A percentile compares a stretch with the other conserved stretches of the same genome.
Conservation (phyloP, 441 rosid species). For the Manihot esculenta region DNA sequence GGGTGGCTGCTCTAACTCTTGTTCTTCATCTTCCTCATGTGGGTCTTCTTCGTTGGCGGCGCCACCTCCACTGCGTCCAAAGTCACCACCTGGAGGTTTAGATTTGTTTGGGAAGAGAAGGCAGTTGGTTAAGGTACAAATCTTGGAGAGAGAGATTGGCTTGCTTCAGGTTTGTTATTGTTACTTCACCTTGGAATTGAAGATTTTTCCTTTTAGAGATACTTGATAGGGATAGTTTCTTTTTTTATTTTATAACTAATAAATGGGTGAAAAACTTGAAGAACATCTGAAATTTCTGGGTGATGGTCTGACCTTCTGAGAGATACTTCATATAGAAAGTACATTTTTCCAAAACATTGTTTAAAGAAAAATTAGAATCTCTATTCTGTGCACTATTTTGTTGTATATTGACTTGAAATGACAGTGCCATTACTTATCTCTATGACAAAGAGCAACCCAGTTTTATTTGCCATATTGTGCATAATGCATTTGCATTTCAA, state of each 20-base stretch:
- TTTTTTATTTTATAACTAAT: background rate
- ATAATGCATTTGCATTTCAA: background rate
- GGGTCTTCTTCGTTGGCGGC: constrained; percentile 18
- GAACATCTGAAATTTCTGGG: background rate
- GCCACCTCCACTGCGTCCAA: constrained; percentile 30
- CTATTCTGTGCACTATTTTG: background rate
- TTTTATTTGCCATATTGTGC: background rate
- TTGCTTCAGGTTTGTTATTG: constrained; percentile 39
- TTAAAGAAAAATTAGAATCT: background rate
- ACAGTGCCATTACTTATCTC: background rate
- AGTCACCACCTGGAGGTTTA: constrained; percentile 40
- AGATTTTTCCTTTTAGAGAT: background rate
- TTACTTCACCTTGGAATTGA: too few relatives aligned
- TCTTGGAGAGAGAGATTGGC: constrained; percentile 54
- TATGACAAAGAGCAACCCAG: background rate
- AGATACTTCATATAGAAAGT: background rate
- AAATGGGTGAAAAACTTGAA: background rate
- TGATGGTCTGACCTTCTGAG: too few relatives aligned
- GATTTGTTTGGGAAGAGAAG: constrained; percentile 55
- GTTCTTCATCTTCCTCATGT: constrained; percentile 25
- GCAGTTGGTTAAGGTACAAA: constrained; percentile 43
- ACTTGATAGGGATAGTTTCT: background rate
- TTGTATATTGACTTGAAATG: background rate
- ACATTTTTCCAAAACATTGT: background rate
- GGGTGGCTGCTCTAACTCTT: constrained; percentile 25